Evolutionary conservation across 2,329 filamentous ascomycete species (phyloP), one percentile per base, ranked within the genome.

Genomic region (Ceratocystis huliohia): DNA sequence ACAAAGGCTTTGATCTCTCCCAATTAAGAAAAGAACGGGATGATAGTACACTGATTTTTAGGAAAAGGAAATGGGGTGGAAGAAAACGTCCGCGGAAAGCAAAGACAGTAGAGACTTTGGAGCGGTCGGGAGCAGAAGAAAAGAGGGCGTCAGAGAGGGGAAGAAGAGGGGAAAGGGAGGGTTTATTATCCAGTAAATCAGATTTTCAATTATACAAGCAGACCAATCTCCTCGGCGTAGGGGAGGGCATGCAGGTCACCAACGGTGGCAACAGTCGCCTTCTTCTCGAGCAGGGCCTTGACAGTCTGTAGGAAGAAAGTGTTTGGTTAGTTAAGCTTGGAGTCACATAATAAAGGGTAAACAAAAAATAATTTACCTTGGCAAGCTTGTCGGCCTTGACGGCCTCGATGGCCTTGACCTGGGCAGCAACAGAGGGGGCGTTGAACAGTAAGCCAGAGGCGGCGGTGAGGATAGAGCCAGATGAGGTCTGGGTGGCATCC

Each of bases 221-320:
- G 84, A 72, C 93, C 95, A 76, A 99, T 82, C 75, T 99, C 94
- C 79, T 92, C 89, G 71, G 91, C 94, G 75, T 88, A 99, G 67
- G 94, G 94, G 75, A 99, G 85, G 73, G 88, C 83, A 77, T 90
- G 88, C 72, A 99, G 83, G 76, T 99, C 94, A 76, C 94, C 94
- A 69, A 97, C 91, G 68, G 90, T 83, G 69, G 91, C 88, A 70
- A 96, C 89, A 65, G 90, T 88, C 64, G 93, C 92, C 83, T 92
- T 97, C 77, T 85, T 86, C 71, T 92, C 88, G 70, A 97, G 81
- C 72, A 96, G 83, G 74, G 87, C 81, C 82, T 96, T 95, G 74
- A 92, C 92, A 74, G 88, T 85, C 92, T 97, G 74, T 63, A 63
- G 45, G 66, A 59, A 22, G 73, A 71, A 72, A 74, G 46, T 3